These are phyloP conservation scores for Aureobasidium namibiae DNA, from an alignment of 2,329 filamentous ascomycete genomes.

Conservation along the genomic window DNA sequence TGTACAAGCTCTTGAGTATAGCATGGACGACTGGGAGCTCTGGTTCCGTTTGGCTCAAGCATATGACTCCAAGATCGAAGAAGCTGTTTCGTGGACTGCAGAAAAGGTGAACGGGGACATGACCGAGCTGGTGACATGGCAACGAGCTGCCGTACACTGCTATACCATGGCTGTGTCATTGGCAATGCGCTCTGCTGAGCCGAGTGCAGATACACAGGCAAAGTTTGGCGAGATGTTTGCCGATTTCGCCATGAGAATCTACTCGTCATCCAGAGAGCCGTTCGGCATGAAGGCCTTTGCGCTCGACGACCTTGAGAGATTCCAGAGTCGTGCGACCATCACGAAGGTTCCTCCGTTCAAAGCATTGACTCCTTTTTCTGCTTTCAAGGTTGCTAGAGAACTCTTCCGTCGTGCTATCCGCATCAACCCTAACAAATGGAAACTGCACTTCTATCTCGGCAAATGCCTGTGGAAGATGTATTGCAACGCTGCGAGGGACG, in stretches of 20 bases:
- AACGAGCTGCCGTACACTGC: constrained; percentile 76
- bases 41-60: constrained; percentile 86
- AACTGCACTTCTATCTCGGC: constrained; percentile 57
- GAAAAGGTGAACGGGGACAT: constrained; percentile 86
- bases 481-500: neutral
- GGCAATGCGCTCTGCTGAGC: constrained; percentile 49
- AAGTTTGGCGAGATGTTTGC: constrained; percentile 58
- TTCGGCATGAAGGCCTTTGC: constrained; percentile 60
- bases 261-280: constrained; percentile 60
- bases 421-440: constrained; percentile 55
- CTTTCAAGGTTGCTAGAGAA: constrained; percentile 57
- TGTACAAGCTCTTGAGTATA: constrained; percentile 74
- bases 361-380: constrained; percentile 50
- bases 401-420: constrained; percentile 53
- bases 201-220: constrained; percentile 43
- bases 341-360: constrained; percentile 51
- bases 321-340: constrained; percentile 50
- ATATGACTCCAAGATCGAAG: constrained; percentile 80
- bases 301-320: constrained; percentile 53
- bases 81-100: constrained; percentile 78
- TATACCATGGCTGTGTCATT: constrained; percentile 59
- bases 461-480: constrained; percentile 70
- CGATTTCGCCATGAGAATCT: constrained; percentile 61
- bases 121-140: constrained; percentile 62
- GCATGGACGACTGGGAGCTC: constrained; percentile 74